A percentile compares a stretch with the other conserved stretches of the same genome.
Conservation (phyloP, 2,329 filamentous ascomycete genomes). For the Ascochyta viciae-villosae region DNA sequence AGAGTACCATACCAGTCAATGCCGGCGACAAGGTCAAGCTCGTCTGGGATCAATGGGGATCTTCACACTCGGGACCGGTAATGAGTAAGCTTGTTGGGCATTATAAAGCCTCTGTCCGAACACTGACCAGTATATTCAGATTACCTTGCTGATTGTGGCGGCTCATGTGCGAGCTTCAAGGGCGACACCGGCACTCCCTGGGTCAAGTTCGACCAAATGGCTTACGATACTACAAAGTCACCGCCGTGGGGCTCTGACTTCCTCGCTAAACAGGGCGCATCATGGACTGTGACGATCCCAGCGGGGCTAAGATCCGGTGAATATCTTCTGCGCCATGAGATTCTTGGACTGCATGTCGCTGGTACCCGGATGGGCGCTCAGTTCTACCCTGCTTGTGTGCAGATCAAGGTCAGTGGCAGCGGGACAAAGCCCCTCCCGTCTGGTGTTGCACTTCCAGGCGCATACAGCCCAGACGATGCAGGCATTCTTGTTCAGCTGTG, state of each 20-base stretch:
- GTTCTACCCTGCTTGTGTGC: conserved; percentile 28
- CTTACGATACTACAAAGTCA: conserved; percentile 35
- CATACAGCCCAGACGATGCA: conserved; percentile 31
- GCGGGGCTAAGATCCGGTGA: conserved; percentile 37
- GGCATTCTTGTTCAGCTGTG: conserved; percentile 27
- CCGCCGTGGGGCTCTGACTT: conserved; percentile 46
- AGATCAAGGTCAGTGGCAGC: conserved; percentile 22
- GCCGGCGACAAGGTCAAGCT: conserved; percentile 35
- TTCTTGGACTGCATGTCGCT: conserved; percentile 28
- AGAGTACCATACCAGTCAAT: conserved; percentile 28
- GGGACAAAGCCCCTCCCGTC: conserved; percentile 16
- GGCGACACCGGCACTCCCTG: conserved; percentile 45
- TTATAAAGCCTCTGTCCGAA: neutral
- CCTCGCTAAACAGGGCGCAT: conserved; percentile 44
- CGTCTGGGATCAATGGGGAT: conserved; percentile 45
- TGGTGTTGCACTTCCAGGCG: conserved; percentile 29
- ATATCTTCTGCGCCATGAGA: conserved; percentile 32
- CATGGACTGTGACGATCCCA: conserved; percentile 44
- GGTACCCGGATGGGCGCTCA: conserved; percentile 27
- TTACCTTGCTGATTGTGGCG: conserved; percentile 48
- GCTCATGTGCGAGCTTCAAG: conserved; percentile 43
- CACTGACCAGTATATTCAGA: neutral
- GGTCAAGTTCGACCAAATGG: conserved; percentile 51
- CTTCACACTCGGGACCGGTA: conserved; percentile 44
- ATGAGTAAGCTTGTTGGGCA: conserved; percentile 25